Conservation (phyloP, 441 rosid genomes). For the Adansonia gregorii region DNA sequence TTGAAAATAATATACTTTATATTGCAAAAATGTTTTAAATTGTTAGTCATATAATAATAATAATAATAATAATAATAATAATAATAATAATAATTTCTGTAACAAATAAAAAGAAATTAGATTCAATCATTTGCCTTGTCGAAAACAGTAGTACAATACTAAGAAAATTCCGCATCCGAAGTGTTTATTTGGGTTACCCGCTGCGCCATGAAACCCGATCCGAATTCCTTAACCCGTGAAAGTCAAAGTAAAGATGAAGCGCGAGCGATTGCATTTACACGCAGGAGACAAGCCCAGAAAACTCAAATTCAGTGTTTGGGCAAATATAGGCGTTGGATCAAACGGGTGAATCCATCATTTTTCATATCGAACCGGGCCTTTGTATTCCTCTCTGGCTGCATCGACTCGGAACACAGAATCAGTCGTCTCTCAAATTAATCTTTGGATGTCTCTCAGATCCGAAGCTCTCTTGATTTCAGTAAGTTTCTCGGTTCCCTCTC, state of each 20-base stretch:
- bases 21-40: too few relatives aligned
- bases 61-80: too few relatives aligned
- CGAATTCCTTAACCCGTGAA: neutral
- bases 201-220: neutral
- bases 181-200: neutral
- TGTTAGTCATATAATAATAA: too few relatives aligned
- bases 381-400: slow-evolving; percentile 11
- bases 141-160: neutral
- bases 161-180: neutral
- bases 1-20: too few relatives aligned
- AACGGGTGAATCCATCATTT: slow-evolving; percentile 15
- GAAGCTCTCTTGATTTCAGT: slow-evolving; percentile 20
- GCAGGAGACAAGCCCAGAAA: slow-evolving; percentile 9
- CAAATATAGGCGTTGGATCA: neutral
- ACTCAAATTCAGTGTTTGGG: slow-evolving; percentile 1
- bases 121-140: neutral
- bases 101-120: too few relatives aligned
- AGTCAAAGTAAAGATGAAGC: neutral
- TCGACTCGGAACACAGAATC: slow-evolving; percentile 21
- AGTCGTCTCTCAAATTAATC: slow-evolving; percentile 8
- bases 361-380: slow-evolving; percentile 8
- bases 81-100: too few relatives aligned
- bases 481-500: slow-evolving; percentile 3
- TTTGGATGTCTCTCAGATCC: slow-evolving; percentile 20
- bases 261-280: neutral